Evolutionary conservation across 495 filamentous ascomycete species (phyloP).

Genomic region (Sphaerosporella brunnea): DNA sequence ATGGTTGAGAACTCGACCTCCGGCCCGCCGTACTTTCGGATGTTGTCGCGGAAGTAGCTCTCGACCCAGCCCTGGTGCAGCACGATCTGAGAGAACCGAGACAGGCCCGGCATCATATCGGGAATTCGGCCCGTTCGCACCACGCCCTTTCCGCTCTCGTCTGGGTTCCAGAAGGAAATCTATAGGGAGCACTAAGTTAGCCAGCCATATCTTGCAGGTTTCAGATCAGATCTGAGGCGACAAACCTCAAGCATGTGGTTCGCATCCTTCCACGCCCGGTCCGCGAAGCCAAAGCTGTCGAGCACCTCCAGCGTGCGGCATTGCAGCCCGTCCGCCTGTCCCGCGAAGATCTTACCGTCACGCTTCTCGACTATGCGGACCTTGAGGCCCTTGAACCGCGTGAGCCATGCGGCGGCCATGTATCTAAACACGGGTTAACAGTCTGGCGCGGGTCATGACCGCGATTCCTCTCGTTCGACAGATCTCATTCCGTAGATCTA

Average conservation of each 20-base stretch:
- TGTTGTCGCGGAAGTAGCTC: conserved; percentile 29
- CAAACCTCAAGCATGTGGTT: conserved; percentile 43
- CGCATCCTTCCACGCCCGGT: conserved; percentile 41
- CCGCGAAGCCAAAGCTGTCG: conserved; percentile 49
- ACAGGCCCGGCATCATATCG: conserved; percentile 14
- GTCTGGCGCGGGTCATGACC: too few relatives aligned
- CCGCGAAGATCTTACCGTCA: conserved; percentile 47
- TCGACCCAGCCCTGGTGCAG: conserved; percentile 32
- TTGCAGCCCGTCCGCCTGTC: conserved; percentile 62
- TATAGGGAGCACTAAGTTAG: not conserved
- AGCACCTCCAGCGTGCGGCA: conserved; percentile 62
- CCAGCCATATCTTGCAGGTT: too few relatives aligned
- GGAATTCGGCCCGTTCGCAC: conserved; percentile 37
- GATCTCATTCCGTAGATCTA: too few relatives aligned
- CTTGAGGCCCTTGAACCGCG: conserved; percentile 33
- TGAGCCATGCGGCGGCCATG: conserved; percentile 27
- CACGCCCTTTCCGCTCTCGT: conserved; percentile 34
- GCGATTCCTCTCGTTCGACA: too few relatives aligned
- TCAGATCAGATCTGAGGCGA: too few relatives aligned
- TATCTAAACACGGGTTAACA: not conserved
- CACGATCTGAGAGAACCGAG: conserved; percentile 29
- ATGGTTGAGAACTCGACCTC: conserved; percentile 29
- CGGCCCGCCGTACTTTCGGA: conserved; percentile 30
- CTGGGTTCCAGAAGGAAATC: conserved; percentile 57
- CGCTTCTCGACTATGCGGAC: conserved; percentile 41